These are phyloP conservation scores for Eucalyptus cloeziana DNA, from an alignment of 345 rosid species.

Conservation along the genomic window DNA sequence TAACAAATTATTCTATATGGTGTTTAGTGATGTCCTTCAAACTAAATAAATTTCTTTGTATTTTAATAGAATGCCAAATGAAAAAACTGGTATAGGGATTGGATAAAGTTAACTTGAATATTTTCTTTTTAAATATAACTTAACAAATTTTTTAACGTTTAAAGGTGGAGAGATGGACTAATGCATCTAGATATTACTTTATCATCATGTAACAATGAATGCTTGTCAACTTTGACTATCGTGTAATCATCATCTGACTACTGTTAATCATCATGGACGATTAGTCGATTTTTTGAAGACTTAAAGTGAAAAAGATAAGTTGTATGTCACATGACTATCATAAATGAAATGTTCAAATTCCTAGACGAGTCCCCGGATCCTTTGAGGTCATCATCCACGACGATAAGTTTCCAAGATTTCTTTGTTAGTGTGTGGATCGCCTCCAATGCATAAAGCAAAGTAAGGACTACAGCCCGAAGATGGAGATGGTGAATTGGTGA, in stretches of 20 bases:
- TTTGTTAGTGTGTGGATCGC: rapidly evolving
- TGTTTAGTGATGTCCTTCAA: too few species aligned
- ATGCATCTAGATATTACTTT: too few species aligned
- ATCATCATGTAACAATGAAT: too few species aligned
- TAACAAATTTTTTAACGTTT: too few species aligned
- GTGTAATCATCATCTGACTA: rapidly evolving
- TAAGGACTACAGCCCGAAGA: not conserved
- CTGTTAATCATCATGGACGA: rapidly evolving
- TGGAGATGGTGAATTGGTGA: not conserved
- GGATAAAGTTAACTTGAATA: not conserved
- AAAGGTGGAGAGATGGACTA: rapidly evolving
- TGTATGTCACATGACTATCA: too few species aligned
- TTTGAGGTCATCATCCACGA: too few species aligned
- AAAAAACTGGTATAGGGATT: rapidly evolving
- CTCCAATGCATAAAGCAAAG: not conserved
- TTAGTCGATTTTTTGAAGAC: too few species aligned
- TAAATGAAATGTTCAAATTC: too few species aligned
- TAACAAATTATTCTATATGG: rapidly evolving
- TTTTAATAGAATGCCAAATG: too few species aligned
- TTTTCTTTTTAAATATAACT: too few species aligned
- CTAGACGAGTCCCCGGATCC: rapidly evolving
- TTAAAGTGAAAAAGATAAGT: too few species aligned
- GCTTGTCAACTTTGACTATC: too few species aligned
- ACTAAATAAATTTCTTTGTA: rapidly evolving
- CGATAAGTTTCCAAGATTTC: not conserved